Evolutionary conservation across 768 basidiomycete species (phyloP).

Genomic region (Rossbeevera mucosa): DNA sequence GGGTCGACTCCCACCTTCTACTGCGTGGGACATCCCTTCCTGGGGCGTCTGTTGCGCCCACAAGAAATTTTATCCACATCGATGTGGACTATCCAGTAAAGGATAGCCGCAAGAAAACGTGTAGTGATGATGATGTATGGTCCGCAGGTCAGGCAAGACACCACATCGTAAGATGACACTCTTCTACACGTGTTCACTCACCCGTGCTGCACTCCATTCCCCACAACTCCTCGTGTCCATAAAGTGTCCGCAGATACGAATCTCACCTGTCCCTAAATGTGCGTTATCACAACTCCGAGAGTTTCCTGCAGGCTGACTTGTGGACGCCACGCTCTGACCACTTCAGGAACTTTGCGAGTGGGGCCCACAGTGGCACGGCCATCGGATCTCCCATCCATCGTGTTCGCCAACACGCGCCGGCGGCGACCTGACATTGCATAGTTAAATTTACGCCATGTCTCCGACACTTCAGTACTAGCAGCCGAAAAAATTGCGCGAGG

Average conservation of each 20-base stretch:
- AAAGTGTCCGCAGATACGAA: not conserved
- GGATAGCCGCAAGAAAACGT: not conserved
- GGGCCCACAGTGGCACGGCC: conserved; percentile 10
- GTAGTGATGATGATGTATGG: conserved; percentile 1
- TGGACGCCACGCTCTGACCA: conserved; percentile 16
- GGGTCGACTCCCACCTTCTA: conserved; percentile 3
- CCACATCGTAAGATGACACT: not conserved
- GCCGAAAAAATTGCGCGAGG: not conserved
- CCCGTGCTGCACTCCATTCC: conserved; percentile 2
- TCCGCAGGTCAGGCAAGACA: conserved; percentile 4
- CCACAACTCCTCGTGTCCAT: conserved; percentile 16
- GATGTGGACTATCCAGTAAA: not conserved
- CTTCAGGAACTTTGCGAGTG: conserved; percentile 3
- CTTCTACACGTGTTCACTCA: conserved; percentile 22
- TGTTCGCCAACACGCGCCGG: conserved; percentile 13
- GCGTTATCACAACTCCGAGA: conserved; percentile 6
- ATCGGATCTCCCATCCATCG: conserved; percentile 23
- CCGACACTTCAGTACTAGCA: not conserved
- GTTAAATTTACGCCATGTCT: conserved; percentile 5
- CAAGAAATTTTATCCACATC: not conserved
- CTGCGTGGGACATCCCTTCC: not conserved
- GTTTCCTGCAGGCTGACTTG: conserved; percentile 26
- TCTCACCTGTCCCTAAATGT: conserved; percentile 13
- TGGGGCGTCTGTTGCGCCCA: not conserved
- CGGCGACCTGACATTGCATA: conserved; percentile 15